phyloP scores from a whole-genome alignment of 2,329 filamentous ascomycete genomes.

The Alternaria solani region DNA sequence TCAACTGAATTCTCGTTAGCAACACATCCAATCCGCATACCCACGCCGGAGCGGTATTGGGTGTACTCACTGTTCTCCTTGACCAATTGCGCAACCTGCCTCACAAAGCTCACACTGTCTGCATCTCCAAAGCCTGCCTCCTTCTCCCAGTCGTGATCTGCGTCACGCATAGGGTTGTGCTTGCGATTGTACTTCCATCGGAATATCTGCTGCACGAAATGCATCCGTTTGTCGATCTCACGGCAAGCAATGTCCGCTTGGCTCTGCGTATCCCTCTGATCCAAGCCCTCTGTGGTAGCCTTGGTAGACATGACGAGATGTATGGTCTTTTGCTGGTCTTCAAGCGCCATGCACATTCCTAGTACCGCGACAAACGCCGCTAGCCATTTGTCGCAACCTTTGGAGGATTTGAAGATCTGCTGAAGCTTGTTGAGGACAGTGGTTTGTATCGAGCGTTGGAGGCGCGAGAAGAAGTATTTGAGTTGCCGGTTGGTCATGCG shows the following conservation, averaged over 20 bases:
- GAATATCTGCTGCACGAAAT: conserved; percentile 57
- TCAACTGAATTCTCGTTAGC: conserved; percentile 42
- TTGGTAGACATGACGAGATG: conserved; percentile 55
- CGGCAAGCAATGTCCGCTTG: conserved; percentile 52
- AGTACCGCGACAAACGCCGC: conserved; percentile 57
- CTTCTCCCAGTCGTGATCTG: conserved; percentile 51
- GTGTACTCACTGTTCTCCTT: conserved; percentile 53
- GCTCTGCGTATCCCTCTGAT: conserved; percentile 37
- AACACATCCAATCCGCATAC: background rate
- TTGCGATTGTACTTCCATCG: conserved; percentile 58
- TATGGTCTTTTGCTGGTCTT: conserved; percentile 58
- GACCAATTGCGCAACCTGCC: conserved; percentile 49
- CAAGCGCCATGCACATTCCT: conserved; percentile 58
- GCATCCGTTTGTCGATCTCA: conserved; percentile 56
- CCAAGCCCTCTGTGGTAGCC: conserved; percentile 39
- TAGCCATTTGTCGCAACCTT: conserved; percentile 57
- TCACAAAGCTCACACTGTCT: conserved; percentile 48
- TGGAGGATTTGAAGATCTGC: conserved; percentile 55
- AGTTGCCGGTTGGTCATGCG: conserved; percentile 60
- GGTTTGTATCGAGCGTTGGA: conserved; percentile 54
- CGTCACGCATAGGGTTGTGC: conserved; percentile 50
- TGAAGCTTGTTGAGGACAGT: conserved; percentile 58
- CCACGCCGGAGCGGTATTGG: background rate
- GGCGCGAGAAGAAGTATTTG: conserved; percentile 58
- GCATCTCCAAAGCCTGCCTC: conserved; percentile 47